These are phyloP conservation scores for Alternaria consortialis DNA, from an alignment of 2,329 filamentous ascomycete genomes.

Conservation along the genomic window DNA sequence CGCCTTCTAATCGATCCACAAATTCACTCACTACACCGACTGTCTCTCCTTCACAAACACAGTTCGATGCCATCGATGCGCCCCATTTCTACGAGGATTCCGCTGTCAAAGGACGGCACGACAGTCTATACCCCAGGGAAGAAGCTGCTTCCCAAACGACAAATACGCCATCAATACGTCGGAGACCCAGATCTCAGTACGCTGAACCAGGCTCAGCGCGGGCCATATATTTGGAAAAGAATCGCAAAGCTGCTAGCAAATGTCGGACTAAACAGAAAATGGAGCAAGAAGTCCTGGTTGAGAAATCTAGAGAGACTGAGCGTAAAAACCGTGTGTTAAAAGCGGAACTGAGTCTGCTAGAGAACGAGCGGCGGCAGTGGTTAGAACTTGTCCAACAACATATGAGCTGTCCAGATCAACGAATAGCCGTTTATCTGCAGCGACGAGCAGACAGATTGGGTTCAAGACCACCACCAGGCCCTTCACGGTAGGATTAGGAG, in stretches of 20 bases:
- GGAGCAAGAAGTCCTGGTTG: conserved; percentile 61
- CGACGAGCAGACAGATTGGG: conserved; percentile 37
- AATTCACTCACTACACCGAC: not conserved
- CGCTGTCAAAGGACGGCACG: not conserved
- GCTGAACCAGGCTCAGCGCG: conserved; percentile 39
- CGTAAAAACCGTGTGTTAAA: conserved; percentile 40
- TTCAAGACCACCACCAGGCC: not conserved
- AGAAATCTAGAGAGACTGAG: conserved; percentile 47
- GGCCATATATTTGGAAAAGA: conserved; percentile 66
- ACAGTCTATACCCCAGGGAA: conserved; percentile 1
- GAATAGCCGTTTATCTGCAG: conserved; percentile 39
- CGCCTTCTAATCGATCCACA: not conserved
- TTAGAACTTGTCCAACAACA: conserved; percentile 39
- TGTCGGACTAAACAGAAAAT: conserved; percentile 73
- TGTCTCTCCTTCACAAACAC: conserved; percentile 6
- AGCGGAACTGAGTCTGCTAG: conserved; percentile 38
- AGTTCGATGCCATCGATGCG: conserved; percentile 4
- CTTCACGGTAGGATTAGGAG: not conserved
- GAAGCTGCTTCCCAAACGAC: conserved; percentile 9
- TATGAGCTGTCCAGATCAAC: conserved; percentile 33
- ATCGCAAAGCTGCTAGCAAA: conserved; percentile 75
- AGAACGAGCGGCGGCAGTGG: conserved; percentile 30
- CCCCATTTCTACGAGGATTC: not conserved
- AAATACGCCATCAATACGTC: not conserved
- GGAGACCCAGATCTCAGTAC: conserved; percentile 27